phyloP scores from a whole-genome alignment of 345 rosid genomes.

The Rhodomyrtus tomentosa region DNA sequence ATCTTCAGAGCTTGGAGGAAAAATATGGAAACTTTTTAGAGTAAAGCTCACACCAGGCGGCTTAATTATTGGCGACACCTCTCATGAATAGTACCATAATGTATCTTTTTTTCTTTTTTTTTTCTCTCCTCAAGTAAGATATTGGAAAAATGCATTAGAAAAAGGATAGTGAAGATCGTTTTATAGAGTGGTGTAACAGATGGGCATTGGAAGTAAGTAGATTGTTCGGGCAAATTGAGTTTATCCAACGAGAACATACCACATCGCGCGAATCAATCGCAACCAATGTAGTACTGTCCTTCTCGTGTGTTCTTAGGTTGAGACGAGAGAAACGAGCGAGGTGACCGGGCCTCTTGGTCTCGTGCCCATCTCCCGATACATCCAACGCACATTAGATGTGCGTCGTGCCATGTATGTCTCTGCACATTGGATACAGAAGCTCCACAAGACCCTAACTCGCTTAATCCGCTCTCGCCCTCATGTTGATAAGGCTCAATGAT shows the following conservation, averaged over 20 bases:
- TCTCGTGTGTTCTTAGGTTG: not conserved
- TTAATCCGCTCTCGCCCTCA: not conserved
- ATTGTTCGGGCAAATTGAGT: not conserved
- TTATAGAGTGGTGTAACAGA: not conserved
- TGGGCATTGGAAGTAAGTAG: not conserved
- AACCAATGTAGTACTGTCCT: not conserved
- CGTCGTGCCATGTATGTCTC: not conserved
- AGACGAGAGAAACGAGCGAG: not conserved
- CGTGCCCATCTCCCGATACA: not conserved
- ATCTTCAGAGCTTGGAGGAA: not conserved
- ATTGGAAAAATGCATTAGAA: no score
- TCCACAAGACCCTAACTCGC: not conserved
- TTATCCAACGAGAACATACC: not conserved
- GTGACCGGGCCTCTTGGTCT: not conserved
- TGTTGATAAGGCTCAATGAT: not conserved
- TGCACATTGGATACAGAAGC: not conserved
- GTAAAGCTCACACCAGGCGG: not conserved
- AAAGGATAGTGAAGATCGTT: not conserved
- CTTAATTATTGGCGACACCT: not conserved
- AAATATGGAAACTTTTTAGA: not conserved
- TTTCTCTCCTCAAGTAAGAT: no score
- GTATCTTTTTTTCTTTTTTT: no score
- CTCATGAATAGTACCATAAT: not conserved
- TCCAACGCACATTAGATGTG: not conserved
- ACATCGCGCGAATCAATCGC: not conserved